These are phyloP conservation scores for Boletales sp. DNA, from an alignment of 768 basidiomycete species.

Conservation along the genomic window DNA sequence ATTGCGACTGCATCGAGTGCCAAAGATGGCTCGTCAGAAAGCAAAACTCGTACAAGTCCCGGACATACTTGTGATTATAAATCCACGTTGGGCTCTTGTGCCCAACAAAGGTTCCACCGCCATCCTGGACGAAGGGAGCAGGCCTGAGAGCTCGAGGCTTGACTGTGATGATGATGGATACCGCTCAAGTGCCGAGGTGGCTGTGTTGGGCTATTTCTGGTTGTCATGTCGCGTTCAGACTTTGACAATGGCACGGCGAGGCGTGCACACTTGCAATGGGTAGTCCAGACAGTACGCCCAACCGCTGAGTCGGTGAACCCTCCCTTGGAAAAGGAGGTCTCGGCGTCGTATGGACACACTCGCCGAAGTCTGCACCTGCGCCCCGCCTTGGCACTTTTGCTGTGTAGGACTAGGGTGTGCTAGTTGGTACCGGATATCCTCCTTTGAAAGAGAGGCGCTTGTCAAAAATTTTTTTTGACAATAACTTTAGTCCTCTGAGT, in stretches of 20 bases:
- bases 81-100: slow-evolving; percentile 68
- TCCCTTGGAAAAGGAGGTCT: no score
- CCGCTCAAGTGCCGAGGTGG: slow-evolving; percentile 4
- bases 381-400: no score
- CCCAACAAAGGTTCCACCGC: slow-evolving; percentile 67
- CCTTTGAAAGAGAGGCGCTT: no score
- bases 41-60: not conserved
- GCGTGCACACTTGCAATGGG: no score
- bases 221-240: not conserved
- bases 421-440: no score
- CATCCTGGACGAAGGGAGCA: slow-evolving; percentile 41
- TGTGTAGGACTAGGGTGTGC: no score
- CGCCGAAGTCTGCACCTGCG: no score
- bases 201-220: slow-evolving; percentile 9
- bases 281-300: no score
- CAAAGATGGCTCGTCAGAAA: slow-evolving; percentile 3
- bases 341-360: no score
- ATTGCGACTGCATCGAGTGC: slow-evolving; percentile 41
- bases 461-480: no score
- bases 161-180: slow-evolving; percentile 5
- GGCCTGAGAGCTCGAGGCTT: slow-evolving; percentile 12
- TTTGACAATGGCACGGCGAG: no score
- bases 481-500: not conserved
- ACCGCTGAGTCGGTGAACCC: no score
- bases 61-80: slow-evolving; percentile 65